Conservation (phyloP, 176 grass and related monocot genomes). For the Aegilops bicornis region DNA sequence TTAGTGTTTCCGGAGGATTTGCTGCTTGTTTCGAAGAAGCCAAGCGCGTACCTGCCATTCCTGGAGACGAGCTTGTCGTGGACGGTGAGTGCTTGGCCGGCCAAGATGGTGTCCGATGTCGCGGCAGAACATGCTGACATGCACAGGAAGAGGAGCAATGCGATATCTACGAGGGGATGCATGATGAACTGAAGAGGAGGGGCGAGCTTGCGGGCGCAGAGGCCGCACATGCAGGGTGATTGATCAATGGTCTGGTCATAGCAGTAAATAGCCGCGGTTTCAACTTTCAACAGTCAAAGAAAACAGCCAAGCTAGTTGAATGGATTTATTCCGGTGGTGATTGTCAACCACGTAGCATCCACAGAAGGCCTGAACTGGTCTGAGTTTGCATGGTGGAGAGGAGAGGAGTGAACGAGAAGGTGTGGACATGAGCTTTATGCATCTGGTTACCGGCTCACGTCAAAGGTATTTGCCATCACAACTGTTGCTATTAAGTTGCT, state of each 20-base stretch:
- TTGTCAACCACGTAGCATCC: neutral
- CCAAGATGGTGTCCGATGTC: neutral
- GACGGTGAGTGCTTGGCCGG: neutral
- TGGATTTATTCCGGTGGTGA: neutral
- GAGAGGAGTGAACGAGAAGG: neutral
- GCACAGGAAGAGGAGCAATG: neutral
- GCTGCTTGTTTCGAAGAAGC: conserved; percentile 50
- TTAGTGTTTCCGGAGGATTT: neutral
- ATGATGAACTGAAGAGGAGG: neutral
- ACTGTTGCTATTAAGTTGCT: neutral
- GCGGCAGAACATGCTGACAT: neutral
- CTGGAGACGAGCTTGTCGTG: conserved; percentile 38
- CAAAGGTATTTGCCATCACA: neutral
- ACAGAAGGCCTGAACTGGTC: too few relatives aligned
- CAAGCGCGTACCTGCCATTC: conserved; percentile 53
- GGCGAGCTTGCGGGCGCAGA: neutral
- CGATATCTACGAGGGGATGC: neutral
- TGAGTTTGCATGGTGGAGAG: neutral
- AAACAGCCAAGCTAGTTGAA: neutral
- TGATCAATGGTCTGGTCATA: neutral
- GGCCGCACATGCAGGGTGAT: neutral
- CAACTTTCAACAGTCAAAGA: neutral
- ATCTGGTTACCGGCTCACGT: neutral
- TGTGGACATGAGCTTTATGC: neutral
- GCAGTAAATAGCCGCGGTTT: neutral